Conservation (phyloP, 1,284 basidiomycete species). For the Apiotrichum siamense region DNA sequence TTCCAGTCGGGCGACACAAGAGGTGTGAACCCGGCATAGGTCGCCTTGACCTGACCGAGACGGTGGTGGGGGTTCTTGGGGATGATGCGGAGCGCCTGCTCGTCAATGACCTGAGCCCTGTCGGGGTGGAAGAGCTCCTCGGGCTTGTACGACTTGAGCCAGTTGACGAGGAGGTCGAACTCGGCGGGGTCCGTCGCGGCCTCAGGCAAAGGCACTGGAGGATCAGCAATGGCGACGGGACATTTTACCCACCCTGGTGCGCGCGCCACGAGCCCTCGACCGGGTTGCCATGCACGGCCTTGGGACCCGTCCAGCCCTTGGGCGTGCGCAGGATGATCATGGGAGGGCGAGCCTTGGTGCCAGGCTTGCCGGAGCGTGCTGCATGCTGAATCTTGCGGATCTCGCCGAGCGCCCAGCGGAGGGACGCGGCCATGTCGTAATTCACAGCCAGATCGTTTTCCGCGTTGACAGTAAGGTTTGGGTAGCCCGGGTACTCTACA, state of each 20-base stretch:
- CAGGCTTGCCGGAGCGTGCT: conserved; percentile 77
- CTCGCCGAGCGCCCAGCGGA: conserved; percentile 74
- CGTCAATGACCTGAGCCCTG: conserved; percentile 43
- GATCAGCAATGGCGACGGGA: conserved; percentile 8
- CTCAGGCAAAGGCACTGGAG: conserved; percentile 63
- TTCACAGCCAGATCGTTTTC: conserved; percentile 45
- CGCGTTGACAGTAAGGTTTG: conserved; percentile 58
- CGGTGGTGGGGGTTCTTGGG: conserved; percentile 31
- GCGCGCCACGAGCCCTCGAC: conserved; percentile 64
- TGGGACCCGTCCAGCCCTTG: conserved; percentile 71
- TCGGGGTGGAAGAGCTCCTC: conserved; percentile 57
- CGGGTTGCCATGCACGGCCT: conserved; percentile 58
- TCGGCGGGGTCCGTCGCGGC: conserved; percentile 61
- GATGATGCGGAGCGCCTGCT: conserved; percentile 37
- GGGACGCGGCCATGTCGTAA: conserved; percentile 61
- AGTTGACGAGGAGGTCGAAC: conserved; percentile 58
- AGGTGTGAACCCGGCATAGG: conserved; percentile 59
- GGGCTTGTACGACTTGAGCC: conserved; percentile 64
- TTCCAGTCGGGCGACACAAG: conserved; percentile 65
- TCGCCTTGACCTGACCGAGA: conserved; percentile 48
- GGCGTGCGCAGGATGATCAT: conserved; percentile 75
- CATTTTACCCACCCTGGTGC: conserved; percentile 36
- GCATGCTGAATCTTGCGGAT: conserved; percentile 69
- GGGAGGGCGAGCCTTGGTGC: conserved; percentile 74
- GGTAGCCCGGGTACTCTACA: conserved; percentile 57